These are phyloP conservation scores for Leavenworthia alabamica DNA, from an alignment of 345 rosid genomes.

Conservation along the genomic window DNA sequence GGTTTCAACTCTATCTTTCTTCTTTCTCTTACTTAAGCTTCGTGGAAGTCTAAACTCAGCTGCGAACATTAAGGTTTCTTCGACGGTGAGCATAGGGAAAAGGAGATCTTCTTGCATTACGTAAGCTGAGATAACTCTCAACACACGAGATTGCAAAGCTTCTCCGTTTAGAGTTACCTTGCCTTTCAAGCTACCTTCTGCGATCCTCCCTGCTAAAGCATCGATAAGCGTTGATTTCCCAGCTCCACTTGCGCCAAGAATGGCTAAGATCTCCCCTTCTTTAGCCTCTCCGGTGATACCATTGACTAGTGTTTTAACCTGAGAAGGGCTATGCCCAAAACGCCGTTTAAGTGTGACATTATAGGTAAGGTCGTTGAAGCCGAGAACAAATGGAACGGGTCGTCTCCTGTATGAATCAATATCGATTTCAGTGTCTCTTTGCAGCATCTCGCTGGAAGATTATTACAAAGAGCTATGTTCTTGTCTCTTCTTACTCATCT, in stretches of 20 bases:
- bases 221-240: slow-evolving; percentile 89
- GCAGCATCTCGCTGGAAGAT: slow-evolving; percentile 9
- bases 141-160: slow-evolving; percentile 25
- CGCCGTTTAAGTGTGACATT: slow-evolving; percentile 14
- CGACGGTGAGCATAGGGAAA: slow-evolving; percentile 68
- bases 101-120: slow-evolving; percentile 95
- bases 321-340: slow-evolving; percentile 23
- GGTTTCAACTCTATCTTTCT: slow-evolving; percentile 55
- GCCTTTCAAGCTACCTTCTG: slow-evolving; percentile 69
- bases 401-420: slow-evolving; percentile 4
- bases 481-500: slow-evolving; percentile 2
- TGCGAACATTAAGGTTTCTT: slow-evolving; percentile 77
- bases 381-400: slow-evolving; percentile 19
- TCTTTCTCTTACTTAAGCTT: slow-evolving; percentile 53
- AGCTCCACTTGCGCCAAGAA: slow-evolving; percentile 85
- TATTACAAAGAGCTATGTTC: slow-evolving; percentile 2
- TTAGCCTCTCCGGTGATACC: slow-evolving; percentile 68
- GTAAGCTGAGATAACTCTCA: slow-evolving; percentile 77
- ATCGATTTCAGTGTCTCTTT: not conserved
- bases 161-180: slow-evolving; percentile 64
- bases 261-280: slow-evolving; percentile 70
- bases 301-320: slow-evolving; percentile 26
- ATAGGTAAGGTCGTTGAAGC: slow-evolving; percentile 20
- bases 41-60: slow-evolving; percentile 83
- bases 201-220: slow-evolving; percentile 75